phyloP scores from a whole-genome alignment of 495 filamentous ascomycete species.

The Penicilliopsis zonata region DNA sequence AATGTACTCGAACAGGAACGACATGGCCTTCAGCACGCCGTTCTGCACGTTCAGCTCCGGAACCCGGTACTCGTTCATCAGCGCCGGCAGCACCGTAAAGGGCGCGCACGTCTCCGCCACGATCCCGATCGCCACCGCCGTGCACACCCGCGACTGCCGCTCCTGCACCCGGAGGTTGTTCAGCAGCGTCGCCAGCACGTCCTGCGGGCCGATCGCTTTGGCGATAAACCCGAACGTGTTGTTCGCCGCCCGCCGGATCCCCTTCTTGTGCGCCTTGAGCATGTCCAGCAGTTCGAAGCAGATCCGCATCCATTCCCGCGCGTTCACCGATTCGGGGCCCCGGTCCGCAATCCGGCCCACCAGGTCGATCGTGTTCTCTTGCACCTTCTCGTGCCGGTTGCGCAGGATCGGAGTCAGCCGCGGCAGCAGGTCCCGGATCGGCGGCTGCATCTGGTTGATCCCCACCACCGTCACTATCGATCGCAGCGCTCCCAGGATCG shows the following conservation, averaged over 20 bases:
- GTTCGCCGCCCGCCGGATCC: conserved; percentile 95
- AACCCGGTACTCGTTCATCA: conserved; percentile 99
- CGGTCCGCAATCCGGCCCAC: conserved; percentile 98
- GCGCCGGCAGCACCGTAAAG: conserved; percentile 94
- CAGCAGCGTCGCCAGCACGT: conserved; percentile 89
- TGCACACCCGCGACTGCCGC: conserved; percentile 95
- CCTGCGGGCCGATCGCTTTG: conserved; percentile 96
- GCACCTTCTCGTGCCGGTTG: conserved; percentile 98
- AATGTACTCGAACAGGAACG: conserved; percentile 98
- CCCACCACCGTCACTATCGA: conserved; percentile 97
- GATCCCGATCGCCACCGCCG: conserved; percentile 96
- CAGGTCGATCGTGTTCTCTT: conserved; percentile 99
- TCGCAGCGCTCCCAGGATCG: conserved; percentile 87
- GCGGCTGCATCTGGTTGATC: conserved; percentile 96
- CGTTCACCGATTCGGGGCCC: conserved; percentile 89
- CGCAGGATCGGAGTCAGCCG: conserved; percentile 93
- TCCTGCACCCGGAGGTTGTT: conserved; percentile 97
- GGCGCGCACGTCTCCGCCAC: conserved; percentile 99
- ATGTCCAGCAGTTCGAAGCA: conserved; percentile 98
- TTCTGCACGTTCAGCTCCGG: conserved; percentile 99
- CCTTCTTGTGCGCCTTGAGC: conserved; percentile 99
- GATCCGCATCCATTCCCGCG: conserved; percentile 99
- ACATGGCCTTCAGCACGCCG: conserved; percentile 92
- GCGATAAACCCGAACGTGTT: conserved; percentile 99
- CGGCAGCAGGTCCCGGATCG: conserved; percentile 93